A percentile compares a stretch with the other conserved stretches of the same genome.
These are phyloP conservation scores for Citrullus mucosospermus DNA, from an alignment of 306 rosid genomes.

Conservation along the genomic window DNA sequence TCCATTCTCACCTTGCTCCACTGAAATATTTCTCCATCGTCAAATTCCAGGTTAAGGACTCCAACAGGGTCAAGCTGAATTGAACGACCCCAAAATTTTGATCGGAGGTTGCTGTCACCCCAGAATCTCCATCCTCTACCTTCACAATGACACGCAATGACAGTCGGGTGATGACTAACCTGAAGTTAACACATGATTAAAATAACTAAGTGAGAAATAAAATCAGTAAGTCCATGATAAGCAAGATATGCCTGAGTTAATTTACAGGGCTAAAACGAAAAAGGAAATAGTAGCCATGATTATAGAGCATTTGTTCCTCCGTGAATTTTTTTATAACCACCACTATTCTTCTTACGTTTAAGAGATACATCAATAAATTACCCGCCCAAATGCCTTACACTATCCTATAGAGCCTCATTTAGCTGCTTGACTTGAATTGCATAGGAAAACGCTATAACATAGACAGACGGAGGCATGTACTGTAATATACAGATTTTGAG, in stretches of 20 bases:
- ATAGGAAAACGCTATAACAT: too few species aligned
- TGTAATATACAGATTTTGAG: too few species aligned
- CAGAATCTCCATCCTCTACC: conserved; percentile 99
- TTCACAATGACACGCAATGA: conserved; percentile 95
- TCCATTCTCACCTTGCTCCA: conserved; percentile 77
- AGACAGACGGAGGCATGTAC: too few species aligned
- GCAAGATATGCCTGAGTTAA: conserved; percentile 1
- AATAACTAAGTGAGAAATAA: neutral
- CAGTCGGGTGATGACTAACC: conserved; percentile 99
- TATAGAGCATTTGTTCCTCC: neutral
- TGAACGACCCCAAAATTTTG: conserved; percentile 95
- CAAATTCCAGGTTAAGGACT: conserved; percentile 72
- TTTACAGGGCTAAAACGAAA: too few species aligned
- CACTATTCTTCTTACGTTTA: too few species aligned
- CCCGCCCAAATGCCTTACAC: too few species aligned
- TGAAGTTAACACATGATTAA: conserved; percentile 21
- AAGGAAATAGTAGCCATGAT: neutral
- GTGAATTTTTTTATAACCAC: neutral
- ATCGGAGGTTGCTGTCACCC: conserved; percentile 89
- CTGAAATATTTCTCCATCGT: conserved; percentile 92
- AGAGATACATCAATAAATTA: too few species aligned
- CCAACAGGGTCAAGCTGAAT: conserved; percentile 97
- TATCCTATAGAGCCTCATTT: too few species aligned
- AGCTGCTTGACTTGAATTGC: too few species aligned
- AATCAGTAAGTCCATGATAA: neutral